Conservation (phyloP, 441 rosid species). For the Lepidium campestre region DNA sequence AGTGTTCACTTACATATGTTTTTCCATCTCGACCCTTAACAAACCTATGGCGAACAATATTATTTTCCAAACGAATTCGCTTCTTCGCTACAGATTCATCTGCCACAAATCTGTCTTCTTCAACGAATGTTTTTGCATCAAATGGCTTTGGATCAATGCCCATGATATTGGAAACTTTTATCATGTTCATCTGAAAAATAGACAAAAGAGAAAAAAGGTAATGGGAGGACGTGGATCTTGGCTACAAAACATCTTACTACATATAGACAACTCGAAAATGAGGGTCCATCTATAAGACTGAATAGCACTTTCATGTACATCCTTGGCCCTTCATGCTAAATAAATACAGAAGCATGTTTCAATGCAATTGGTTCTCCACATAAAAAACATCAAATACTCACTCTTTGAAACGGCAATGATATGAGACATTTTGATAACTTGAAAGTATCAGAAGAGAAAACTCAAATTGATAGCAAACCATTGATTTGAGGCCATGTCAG, state of each 20-base stretch:
- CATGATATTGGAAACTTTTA: slow-evolving; percentile 96
- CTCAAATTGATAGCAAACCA: neutral
- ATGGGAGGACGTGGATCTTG: neutral
- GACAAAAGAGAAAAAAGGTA: neutral
- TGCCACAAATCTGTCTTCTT: slow-evolving; percentile 80
- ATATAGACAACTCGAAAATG: neutral
- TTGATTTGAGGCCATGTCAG: neutral
- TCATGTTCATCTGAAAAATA: slow-evolving; percentile 79
- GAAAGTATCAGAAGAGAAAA: neutral
- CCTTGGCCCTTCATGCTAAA: slow-evolving; percentile 4
- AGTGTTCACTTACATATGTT: slow-evolving; percentile 56
- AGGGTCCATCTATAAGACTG: neutral
- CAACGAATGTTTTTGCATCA: slow-evolving; percentile 88
- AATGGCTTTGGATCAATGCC: slow-evolving; percentile 90
- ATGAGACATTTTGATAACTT: neutral
- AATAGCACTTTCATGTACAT: slow-evolving; percentile 6
- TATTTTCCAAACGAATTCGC: slow-evolving; percentile 86
- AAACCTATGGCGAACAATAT: slow-evolving; percentile 83
- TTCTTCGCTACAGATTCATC: slow-evolving; percentile 81
- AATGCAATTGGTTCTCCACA: neutral
- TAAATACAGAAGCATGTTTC: slow-evolving; percentile 5
- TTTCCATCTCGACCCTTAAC: slow-evolving; percentile 67
- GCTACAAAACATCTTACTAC: slow-evolving; percentile 1
- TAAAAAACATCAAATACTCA: neutral
- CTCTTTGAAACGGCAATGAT: neutral